phyloP scores from a whole-genome alignment of 352 stramenopile species.

The Pythium grandisporangium region DNA sequence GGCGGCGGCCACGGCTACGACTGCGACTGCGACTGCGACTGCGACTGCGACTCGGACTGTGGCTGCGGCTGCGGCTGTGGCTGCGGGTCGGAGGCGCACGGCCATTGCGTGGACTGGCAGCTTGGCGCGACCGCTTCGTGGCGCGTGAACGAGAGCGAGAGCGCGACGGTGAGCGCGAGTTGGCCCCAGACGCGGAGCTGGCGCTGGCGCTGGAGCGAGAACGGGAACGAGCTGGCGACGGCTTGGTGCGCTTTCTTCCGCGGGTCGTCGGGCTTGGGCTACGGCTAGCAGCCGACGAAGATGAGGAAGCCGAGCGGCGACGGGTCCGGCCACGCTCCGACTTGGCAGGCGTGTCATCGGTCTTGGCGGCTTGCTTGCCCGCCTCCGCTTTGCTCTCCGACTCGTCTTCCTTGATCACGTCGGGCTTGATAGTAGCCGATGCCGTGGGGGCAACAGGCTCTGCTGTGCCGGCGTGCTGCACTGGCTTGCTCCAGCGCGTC shows the following conservation, averaged over 20 bases:
- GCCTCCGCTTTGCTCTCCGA: too few relatives aligned
- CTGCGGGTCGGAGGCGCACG: constrained; percentile 13
- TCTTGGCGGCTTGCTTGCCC: too few relatives aligned
- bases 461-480: too few relatives aligned
- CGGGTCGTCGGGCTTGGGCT: background rate
- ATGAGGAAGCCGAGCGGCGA: constrained; percentile 10
- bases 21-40: constrained; percentile 1
- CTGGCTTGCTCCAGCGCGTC: constrained; percentile 10
- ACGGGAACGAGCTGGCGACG: constrained; percentile 2
- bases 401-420: background rate
- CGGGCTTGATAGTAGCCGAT: background rate
- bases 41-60: constrained; percentile 1
- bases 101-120: background rate
- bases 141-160: constrained; percentile 26
- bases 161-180: constrained; percentile 10
- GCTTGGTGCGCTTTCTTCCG: background rate
- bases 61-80: constrained; percentile 9
- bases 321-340: constrained; percentile 9
- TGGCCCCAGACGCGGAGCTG: background rate
- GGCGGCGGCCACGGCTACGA: background rate
- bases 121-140: background rate
- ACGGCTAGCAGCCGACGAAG: background rate
- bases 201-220: background rate
- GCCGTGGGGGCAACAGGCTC: too few relatives aligned
- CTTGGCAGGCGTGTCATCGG: constrained; percentile 8